These are phyloP conservation scores for Moringa oleifera DNA, from an alignment of 345 rosid species.

Conservation along the genomic window DNA sequence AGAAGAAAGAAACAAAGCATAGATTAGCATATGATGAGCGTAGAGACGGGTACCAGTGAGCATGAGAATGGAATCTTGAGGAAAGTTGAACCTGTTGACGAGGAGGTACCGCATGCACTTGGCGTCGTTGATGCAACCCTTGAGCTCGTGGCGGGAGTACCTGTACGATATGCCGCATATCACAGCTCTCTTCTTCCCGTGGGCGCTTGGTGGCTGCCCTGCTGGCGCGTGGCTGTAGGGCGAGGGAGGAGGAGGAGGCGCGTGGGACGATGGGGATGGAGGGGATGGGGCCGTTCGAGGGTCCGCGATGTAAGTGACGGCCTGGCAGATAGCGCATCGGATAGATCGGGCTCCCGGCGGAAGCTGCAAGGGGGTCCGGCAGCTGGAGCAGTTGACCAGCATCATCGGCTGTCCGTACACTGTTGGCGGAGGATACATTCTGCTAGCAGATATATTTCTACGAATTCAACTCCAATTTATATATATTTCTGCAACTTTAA, in stretches of 20 bases:
- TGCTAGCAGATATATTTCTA: too few species aligned
- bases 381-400: conserved; percentile 71
- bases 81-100: conserved; percentile 64
- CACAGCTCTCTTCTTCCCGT: conserved; percentile 78
- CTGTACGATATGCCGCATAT: conserved; percentile 79
- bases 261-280: conserved; percentile 15
- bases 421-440: conserved; percentile 32
- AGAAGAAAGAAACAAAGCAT: neutral
- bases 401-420: conserved; percentile 34
- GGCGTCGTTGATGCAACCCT: conserved; percentile 89
- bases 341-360: conserved; percentile 75
- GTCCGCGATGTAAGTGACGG: conserved; percentile 63
- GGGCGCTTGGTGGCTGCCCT: conserved; percentile 50
- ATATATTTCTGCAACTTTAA: too few species aligned
- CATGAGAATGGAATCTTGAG: conserved; percentile 73
- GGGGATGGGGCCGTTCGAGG: conserved; percentile 50
- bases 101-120: conserved; percentile 86
- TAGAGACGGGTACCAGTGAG: conserved; percentile 52
- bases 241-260: conserved; percentile 28
- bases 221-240: conserved; percentile 49
- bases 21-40: neutral
- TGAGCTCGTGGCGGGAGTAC: conserved; percentile 73
- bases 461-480: too few species aligned
- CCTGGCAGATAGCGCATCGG: conserved; percentile 76
- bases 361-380: conserved; percentile 74